A percentile compares a stretch with the other conserved stretches of the same genome.
Conservation (phyloP, 2,329 filamentous ascomycete genomes). For the Talaromyces amestolkiae region DNA sequence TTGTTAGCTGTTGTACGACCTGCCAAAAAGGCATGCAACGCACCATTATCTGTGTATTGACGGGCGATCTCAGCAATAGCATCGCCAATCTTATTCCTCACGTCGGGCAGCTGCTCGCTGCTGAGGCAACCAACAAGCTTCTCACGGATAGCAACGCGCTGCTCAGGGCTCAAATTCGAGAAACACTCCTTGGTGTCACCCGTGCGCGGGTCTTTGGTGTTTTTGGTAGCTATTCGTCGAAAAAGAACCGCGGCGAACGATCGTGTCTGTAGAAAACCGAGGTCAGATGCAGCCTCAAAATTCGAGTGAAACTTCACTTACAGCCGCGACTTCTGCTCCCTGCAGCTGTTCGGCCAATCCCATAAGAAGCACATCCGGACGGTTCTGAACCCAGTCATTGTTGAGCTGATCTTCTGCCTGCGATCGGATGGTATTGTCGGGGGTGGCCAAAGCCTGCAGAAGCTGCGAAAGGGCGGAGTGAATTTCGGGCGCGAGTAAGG, state of each 20-base stretch:
- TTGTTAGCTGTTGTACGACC: background rate
- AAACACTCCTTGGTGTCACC: conserved; percentile 80
- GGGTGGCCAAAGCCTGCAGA: conserved; percentile 80
- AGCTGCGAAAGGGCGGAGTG: conserved; percentile 82
- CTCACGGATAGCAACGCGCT: conserved; percentile 74
- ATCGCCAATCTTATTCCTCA: conserved; percentile 94
- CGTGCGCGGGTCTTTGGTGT: conserved; percentile 67
- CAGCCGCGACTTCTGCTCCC: conserved; percentile 68
- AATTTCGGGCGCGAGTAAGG: conserved; percentile 78
- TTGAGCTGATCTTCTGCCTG: conserved; percentile 88
- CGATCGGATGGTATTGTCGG: conserved; percentile 81
- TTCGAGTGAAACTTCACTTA: conserved; percentile 45
- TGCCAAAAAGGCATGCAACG: conserved; percentile 33
- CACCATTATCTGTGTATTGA: conserved; percentile 91
- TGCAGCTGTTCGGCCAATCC: conserved; percentile 90
- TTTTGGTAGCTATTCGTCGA: conserved; percentile 86
- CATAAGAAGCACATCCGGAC: conserved; percentile 87
- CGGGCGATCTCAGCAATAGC: conserved; percentile 94
- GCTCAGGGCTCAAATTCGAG: conserved; percentile 69
- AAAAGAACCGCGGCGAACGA: conserved; percentile 94
- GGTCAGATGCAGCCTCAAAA: background rate
- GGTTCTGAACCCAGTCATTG: conserved; percentile 78
- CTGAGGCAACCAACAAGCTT: conserved; percentile 78
- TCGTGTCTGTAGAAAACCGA: conserved; percentile 60
- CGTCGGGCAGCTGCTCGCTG: conserved; percentile 67